Evolutionary conservation across 225 moss, liverwort and hornwort genomes (phyloP).

Genomic region (Pseudoscleropodium purum): DNA sequence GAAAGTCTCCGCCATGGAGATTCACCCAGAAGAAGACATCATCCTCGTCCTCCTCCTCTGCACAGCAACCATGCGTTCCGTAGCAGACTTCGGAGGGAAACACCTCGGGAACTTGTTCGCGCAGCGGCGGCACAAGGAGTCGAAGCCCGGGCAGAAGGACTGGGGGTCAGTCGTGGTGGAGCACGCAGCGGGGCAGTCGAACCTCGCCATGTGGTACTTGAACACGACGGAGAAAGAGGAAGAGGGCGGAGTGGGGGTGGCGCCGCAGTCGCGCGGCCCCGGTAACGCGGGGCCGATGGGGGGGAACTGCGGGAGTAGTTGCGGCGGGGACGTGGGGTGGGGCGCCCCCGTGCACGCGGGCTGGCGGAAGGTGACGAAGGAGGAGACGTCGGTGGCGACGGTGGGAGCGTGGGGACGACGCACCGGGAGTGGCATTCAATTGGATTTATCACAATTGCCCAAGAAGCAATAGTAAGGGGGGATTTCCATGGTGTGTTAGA

Average conservation of each 20-base stretch:
- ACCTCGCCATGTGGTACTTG: constrained; percentile 62
- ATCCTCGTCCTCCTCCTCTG: constrained; percentile 67
- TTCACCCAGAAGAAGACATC: constrained; percentile 73
- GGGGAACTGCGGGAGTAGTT: constrained; percentile 14
- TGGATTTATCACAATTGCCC: neutral
- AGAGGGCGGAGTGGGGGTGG: neutral
- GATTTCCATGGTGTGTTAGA: neutral
- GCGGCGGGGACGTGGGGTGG: neutral
- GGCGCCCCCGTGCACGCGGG: neutral
- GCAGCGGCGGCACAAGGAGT: constrained; percentile 49
- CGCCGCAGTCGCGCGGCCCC: neutral
- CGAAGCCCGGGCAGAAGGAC: constrained; percentile 53
- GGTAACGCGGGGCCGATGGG: constrained; percentile 25
- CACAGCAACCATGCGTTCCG: constrained; percentile 65
- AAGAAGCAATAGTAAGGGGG: neutral
- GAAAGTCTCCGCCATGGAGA: constrained; percentile 77
- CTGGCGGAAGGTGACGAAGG: constrained; percentile 13
- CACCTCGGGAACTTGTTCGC: constrained; percentile 49
- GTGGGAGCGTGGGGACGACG: constrained; percentile 44
- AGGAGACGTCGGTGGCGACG: neutral
- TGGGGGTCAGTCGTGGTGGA: constrained; percentile 84
- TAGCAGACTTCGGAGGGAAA: constrained; percentile 71
- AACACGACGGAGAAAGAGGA: constrained; percentile 9
- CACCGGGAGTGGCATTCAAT: constrained; percentile 42
- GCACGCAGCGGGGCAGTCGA: constrained; percentile 36